phyloP scores from a whole-genome alignment of 768 basidiomycete species.

The Boletus vinaceobasis region DNA sequence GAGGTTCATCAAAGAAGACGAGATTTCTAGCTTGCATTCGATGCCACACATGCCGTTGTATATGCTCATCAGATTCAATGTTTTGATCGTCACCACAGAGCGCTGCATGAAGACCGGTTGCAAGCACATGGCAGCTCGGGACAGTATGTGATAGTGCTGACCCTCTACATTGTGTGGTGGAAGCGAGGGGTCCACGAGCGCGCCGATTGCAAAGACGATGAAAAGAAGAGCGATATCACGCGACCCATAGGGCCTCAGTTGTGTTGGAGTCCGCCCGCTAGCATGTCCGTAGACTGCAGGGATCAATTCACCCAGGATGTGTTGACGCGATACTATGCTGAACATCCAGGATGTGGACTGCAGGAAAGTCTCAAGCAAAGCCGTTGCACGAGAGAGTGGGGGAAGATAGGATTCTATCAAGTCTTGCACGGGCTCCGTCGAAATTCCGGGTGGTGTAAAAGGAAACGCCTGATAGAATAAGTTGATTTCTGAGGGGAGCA shows the following conservation, averaged over 20 bases:
- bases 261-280: not conserved
- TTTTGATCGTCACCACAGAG: conserved; percentile 48
- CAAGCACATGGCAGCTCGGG: conserved; percentile 44
- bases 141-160: conserved; percentile 48
- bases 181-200: conserved; percentile 44
- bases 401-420: conserved; percentile 48
- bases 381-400: conserved; percentile 38
- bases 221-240: conserved; percentile 50
- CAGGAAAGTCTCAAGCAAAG: conserved; percentile 45
- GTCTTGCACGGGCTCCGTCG: conserved; percentile 32
- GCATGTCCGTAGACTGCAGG: conserved; percentile 38
- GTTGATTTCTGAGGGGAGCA: conserved; percentile 44
- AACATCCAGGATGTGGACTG: conserved; percentile 52
- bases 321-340: conserved; percentile 44
- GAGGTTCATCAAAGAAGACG: conserved; percentile 45
- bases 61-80: conserved; percentile 50
- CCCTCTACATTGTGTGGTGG: conserved; percentile 48
- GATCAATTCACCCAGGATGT: conserved; percentile 44
- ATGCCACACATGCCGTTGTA: conserved; percentile 54
- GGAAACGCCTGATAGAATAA: conserved; percentile 44
- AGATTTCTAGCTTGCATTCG: conserved; percentile 47
- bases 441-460: conserved; percentile 39
- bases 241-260: conserved; percentile 36
- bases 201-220: conserved; percentile 46
- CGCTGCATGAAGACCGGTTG: conserved; percentile 43